Evolutionary conservation across 208 protist species (phyloP).

Genomic region (Acanthamoeba triangularis): DNA sequence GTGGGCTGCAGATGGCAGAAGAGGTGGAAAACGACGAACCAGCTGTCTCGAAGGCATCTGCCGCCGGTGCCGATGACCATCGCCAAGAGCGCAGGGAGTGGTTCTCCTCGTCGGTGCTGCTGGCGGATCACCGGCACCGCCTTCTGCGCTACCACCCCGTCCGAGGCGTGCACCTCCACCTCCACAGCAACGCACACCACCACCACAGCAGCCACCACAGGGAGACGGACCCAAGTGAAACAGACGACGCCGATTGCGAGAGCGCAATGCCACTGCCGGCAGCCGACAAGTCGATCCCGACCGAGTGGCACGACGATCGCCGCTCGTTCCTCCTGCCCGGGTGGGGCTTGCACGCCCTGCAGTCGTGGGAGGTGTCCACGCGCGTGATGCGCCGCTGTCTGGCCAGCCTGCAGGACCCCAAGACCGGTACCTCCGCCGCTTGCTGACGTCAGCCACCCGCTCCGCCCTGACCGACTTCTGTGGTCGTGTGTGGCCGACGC

Average conservation of each 20-base stretch:
- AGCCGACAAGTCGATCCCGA: neutral
- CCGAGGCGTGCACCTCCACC: neutral
- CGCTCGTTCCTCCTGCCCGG: neutral
- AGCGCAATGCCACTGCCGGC: neutral
- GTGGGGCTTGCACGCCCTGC: neutral
- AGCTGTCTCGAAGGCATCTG: neutral
- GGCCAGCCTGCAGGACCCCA: conserved; percentile 22
- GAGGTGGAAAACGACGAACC: neutral
- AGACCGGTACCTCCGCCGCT: neutral
- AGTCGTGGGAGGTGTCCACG: conserved; percentile 20
- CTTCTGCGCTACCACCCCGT: neutral
- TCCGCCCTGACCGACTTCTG: no score
- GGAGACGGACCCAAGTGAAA: no score
- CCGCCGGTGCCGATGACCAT: neutral
- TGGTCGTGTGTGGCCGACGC: neutral
- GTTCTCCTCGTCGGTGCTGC: neutral
- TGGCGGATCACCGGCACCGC: conserved; percentile 6
- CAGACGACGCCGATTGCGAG: no score
- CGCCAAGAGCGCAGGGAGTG: neutral
- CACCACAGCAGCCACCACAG: no score
- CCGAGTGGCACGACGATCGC: neutral
- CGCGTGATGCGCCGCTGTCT: conserved; percentile 13
- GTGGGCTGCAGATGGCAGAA: no score
- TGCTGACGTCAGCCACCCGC: neutral
- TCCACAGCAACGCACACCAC: neutral